phyloP scores from a whole-genome alignment of 768 basidiomycete species.

The Sistotremastrum niveocremeum region DNA sequence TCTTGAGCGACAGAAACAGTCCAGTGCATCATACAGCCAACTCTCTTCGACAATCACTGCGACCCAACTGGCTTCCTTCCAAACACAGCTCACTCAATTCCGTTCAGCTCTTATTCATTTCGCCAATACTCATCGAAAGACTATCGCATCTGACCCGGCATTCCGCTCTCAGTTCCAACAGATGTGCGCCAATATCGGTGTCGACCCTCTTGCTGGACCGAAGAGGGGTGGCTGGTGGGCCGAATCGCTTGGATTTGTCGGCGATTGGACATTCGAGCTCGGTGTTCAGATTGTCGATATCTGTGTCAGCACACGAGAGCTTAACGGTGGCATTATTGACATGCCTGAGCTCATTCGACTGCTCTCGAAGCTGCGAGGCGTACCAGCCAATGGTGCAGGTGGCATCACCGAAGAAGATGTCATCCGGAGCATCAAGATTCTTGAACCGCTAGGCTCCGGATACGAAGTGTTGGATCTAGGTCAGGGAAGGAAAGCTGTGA shows the following conservation, averaged over 20 bases:
- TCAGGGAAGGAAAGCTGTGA: constrained; percentile 61
- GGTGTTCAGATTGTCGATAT: constrained; percentile 92
- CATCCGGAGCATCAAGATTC: constrained; percentile 66
- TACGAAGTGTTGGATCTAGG: constrained; percentile 73
- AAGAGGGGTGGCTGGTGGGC: constrained; percentile 85
- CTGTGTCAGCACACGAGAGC: constrained; percentile 74
- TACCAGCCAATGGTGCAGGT: constrained; percentile 22
- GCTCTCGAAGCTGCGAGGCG: constrained; percentile 63
- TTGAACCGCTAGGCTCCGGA: constrained; percentile 83
- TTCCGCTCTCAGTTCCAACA: constrained; percentile 90
- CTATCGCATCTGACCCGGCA: constrained; percentile 70
- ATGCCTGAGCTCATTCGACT: constrained; percentile 73
- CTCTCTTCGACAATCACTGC: constrained; percentile 70
- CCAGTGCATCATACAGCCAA: constrained; percentile 64
- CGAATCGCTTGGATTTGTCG: constrained; percentile 62
- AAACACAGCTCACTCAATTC: constrained; percentile 74
- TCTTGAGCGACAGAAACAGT: constrained; percentile 77
- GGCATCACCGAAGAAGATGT: constrained; percentile 86
- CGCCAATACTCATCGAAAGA: constrained; percentile 68
- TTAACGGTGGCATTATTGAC: constrained; percentile 88
- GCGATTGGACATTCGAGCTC: constrained; percentile 93
- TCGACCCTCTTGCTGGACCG: constrained; percentile 86
- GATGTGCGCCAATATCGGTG: constrained; percentile 91
- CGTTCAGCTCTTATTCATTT: constrained; percentile 69
- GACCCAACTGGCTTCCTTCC: constrained; percentile 64